Conservation (phyloP, 768 basidiomycete species). For the Termitomyces sp. region DNA sequence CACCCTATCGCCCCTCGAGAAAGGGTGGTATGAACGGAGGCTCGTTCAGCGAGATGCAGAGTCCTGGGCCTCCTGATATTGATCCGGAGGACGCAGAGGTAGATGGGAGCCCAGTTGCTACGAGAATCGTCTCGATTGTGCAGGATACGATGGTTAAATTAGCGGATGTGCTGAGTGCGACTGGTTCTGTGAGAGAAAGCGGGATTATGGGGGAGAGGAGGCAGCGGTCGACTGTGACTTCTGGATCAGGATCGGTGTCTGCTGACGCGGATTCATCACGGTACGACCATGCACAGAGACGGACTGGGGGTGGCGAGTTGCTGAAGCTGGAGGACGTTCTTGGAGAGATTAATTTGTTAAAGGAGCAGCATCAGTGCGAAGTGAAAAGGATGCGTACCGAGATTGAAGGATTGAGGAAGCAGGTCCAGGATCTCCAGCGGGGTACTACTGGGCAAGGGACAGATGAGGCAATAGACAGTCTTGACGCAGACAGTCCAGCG, state of each 20-base stretch:
- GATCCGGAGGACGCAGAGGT: neutral
- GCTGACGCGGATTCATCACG: neutral
- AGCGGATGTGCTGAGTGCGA: slow-evolving; percentile 1
- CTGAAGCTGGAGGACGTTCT: neutral
- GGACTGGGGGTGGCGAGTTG: neutral
- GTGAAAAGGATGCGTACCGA: slow-evolving; percentile 6
- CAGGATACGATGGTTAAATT: slow-evolving; percentile 7
- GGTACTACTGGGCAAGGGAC: neutral
- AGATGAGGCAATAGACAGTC: neutral
- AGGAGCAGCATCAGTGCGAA: slow-evolving; percentile 2
- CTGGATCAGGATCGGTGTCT: neutral
- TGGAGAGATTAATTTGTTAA: neutral
- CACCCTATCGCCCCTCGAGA: neutral
- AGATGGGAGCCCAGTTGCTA: slow-evolving; percentile 1
- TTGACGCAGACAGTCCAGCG: neutral
- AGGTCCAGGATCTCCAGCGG: slow-evolving; percentile 1
- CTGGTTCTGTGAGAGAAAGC: neutral
- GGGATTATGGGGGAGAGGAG: neutral
- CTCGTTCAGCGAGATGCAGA: neutral
- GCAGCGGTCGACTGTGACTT: neutral
- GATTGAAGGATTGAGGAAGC: slow-evolving; percentile 7
- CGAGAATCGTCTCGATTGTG: slow-evolving; percentile 8
- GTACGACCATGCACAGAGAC: neutral
- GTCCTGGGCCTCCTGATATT: neutral
- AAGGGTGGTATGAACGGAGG: neutral